These are phyloP conservation scores for Colletotrichum sidae DNA, from an alignment of 2,329 filamentous ascomycete species.

Conservation along the genomic window DNA sequence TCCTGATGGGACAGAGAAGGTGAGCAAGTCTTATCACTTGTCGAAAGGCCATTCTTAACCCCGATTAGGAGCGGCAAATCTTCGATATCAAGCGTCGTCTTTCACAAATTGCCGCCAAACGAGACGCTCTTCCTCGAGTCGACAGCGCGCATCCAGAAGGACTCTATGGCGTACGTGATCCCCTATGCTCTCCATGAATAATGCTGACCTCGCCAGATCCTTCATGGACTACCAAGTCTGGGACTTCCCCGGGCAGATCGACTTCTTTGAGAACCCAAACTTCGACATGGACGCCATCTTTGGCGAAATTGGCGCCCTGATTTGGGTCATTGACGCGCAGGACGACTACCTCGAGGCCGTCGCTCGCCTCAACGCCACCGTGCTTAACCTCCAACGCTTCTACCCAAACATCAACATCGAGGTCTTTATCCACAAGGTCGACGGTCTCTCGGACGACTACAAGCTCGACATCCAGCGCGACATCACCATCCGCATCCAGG, in stretches of 20 bases:
- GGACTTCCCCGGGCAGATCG: conserved; percentile 96
- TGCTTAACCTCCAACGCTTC: conserved; percentile 86
- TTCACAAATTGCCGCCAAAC: conserved; percentile 95
- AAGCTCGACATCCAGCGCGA: conserved; percentile 96
- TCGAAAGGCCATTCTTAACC: not conserved
- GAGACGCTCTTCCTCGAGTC: conserved; percentile 97
- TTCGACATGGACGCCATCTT: conserved; percentile 96
- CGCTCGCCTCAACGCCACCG: conserved; percentile 85
- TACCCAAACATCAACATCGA: conserved; percentile 97
- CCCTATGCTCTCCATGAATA: not conserved
- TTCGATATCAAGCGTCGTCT: conserved; percentile 98
- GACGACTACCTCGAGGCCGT: conserved; percentile 97
- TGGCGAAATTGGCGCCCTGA: conserved; percentile 90
- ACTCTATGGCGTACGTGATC: conserved; percentile 85
- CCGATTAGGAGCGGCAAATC: conserved; percentile 89
- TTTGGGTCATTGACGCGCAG: conserved; percentile 99
- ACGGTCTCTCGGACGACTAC: conserved; percentile 97
- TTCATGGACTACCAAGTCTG: conserved; percentile 99
- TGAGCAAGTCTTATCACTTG: conserved; percentile 52
- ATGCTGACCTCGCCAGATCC: conserved; percentile 67
- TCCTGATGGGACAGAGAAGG: conserved; percentile 97
- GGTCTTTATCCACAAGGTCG: conserved; percentile 99
- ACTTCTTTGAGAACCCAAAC: conserved; percentile 85
- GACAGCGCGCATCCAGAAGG: conserved; percentile 92
- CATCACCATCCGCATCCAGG: conserved; percentile 95